Evolutionary conservation across 2,329 filamentous ascomycete genomes (phyloP).

Genomic region (Cladophialophora exuberans): DNA sequence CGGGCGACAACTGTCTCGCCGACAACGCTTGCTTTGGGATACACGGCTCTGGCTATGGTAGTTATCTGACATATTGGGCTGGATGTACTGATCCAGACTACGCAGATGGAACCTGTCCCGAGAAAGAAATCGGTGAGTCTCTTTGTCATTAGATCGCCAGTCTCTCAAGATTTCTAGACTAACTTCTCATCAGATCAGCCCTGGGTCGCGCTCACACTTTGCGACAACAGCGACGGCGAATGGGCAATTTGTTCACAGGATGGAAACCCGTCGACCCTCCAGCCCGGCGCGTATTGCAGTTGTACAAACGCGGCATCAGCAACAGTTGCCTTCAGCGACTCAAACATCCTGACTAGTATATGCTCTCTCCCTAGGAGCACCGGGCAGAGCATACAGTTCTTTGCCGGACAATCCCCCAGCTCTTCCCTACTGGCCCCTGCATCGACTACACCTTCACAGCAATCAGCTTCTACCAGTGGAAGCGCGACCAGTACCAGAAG

Average conservation of each 20-base stretch:
- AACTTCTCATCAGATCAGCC: constrained; percentile 27
- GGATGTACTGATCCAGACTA: constrained; percentile 44
- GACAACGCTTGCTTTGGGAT: constrained; percentile 37
- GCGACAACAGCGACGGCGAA: constrained; percentile 38
- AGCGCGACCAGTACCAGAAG: background rate
- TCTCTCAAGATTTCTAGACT: background rate
- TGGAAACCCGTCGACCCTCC: constrained; percentile 28
- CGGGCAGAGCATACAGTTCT: constrained; percentile 35
- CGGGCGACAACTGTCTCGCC: constrained; percentile 40
- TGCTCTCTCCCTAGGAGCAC: constrained; percentile 35
- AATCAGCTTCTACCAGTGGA: background rate
- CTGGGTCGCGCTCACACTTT: constrained; percentile 44
- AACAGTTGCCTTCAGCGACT: constrained; percentile 35
- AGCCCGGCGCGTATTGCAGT: constrained; percentile 36
- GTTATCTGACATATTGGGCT: constrained; percentile 41
- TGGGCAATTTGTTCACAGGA: constrained; percentile 41
- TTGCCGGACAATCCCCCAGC: constrained; percentile 34
- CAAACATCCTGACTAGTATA: constrained; percentile 33
- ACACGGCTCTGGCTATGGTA: constrained; percentile 19
- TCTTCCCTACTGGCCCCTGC: constrained; percentile 6
- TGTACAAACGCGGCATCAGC: constrained; percentile 36
- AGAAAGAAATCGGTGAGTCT: constrained; percentile 36
- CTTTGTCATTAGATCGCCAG: too few species aligned
- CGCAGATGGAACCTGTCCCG: constrained; percentile 38
- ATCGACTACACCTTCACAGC: constrained; percentile 2